Evolutionary conservation across 1,284 basidiomycete genomes (phyloP).

Genomic region (Irpex sp.): DNA sequence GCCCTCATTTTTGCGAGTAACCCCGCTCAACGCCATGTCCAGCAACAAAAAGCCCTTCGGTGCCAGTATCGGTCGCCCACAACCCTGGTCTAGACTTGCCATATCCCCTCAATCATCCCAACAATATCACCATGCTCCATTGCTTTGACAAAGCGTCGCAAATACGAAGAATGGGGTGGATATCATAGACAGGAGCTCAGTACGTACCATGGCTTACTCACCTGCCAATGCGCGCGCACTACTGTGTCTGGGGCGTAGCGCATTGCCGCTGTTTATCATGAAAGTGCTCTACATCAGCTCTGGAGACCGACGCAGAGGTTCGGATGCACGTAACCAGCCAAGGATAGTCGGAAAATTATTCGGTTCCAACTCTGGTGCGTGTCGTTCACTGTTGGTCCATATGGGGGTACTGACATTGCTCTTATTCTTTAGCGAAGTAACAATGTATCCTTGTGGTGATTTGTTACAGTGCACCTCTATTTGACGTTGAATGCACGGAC

Average conservation of each 20-base stretch:
- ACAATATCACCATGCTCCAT: background rate
- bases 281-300: too few species aligned
- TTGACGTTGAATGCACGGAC: too few species aligned
- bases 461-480: background rate
- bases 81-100: constrained; percentile 1
- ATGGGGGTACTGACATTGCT: background rate
- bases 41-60: constrained; percentile 1
- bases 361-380: background rate
- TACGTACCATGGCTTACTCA: background rate
- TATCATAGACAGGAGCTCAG: background rate
- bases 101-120: background rate
- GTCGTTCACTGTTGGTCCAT: background rate
- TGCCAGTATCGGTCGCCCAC: background rate
- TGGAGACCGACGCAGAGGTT: too few species aligned
- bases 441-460: background rate
- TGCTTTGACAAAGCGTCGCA: background rate
- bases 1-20: background rate
- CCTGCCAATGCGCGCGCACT: background rate
- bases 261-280: too few species aligned
- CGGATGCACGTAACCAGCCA: too few species aligned
- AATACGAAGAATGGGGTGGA: background rate
- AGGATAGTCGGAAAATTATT: too few species aligned
- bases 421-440: background rate
- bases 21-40: background rate
- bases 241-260: too few species aligned